Evolutionary conservation across 208 protist genomes (phyloP).

Genomic region (Vickermania spadyakhi): DNA sequence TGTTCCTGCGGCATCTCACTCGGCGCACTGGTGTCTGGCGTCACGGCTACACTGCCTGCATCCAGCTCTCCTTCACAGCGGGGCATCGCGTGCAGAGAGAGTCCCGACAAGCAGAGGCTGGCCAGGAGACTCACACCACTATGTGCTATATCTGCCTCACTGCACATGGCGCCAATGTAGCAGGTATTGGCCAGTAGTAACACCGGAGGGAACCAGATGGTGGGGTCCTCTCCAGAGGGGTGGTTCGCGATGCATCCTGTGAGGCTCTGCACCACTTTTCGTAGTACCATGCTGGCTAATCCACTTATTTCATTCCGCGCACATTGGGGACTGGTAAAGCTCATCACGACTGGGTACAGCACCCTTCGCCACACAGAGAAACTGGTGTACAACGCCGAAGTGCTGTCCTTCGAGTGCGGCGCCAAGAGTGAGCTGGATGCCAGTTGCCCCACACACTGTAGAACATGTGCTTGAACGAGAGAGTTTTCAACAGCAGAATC

Average conservation of each 20-base stretch:
- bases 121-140: conserved; percentile 66
- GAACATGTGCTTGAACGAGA: conserved; percentile 53
- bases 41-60: background rate
- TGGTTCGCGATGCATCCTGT: conserved; percentile 16
- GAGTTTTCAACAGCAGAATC: conserved; percentile 12
- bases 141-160: conserved; percentile 59
- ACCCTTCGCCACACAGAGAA: conserved; percentile 51
- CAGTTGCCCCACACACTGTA: conserved; percentile 75
- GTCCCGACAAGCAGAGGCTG: conserved; percentile 28
- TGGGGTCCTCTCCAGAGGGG: conserved; percentile 16
- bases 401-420: background rate
- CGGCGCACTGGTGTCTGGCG: conserved; percentile 6
- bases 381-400: conserved; percentile 24
- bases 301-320: conserved; percentile 49
- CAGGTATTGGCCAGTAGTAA: conserved; percentile 54
- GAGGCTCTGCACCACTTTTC: conserved; percentile 47
- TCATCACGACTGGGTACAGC: conserved; percentile 48
- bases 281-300: conserved; percentile 63
- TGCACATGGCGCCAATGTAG: conserved; percentile 74
- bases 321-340: conserved; percentile 38
- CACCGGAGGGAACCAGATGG: conserved; percentile 27
- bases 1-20: background rate
- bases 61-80: background rate
- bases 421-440: conserved; percentile 32
- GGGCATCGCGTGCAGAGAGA: background rate